Evolutionary conservation across 148 eudicot species (phyloP).

Genomic region (Dysphania ambrosioides): DNA sequence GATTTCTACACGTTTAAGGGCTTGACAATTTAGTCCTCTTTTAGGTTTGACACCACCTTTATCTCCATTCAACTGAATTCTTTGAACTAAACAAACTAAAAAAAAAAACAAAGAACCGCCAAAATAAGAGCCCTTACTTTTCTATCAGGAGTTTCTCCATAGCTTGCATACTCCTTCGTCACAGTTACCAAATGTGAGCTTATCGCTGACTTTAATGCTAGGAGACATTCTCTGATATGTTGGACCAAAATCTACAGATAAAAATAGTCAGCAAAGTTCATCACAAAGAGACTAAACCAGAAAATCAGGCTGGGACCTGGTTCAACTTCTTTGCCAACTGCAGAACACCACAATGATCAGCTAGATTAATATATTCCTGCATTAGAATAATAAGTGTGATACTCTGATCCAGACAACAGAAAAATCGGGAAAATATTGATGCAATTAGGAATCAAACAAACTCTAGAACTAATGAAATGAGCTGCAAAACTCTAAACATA

Average conservation of each 20-base stretch:
- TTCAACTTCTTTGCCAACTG: constrained; percentile 92
- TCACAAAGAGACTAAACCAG: constrained; percentile 16
- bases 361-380: constrained; percentile 72
- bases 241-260: constrained; percentile 71
- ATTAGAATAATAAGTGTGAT: constrained; percentile 12
- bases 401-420: background rate
- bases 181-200: constrained; percentile 66
- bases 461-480: constrained; percentile 2
- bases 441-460: background rate
- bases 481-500: constrained; percentile 32
- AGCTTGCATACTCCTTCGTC: constrained; percentile 92
- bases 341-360: constrained; percentile 87
- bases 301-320: constrained; percentile 50
- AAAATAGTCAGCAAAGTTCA: constrained; percentile 13
- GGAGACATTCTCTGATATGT: constrained; percentile 84
- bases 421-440: background rate
- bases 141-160: constrained; percentile 86
- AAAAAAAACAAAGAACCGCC: constrained; percentile 7
- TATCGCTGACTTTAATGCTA: constrained; percentile 80
- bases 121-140: constrained; percentile 37
- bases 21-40: background rate
- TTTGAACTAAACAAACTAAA: background rate
- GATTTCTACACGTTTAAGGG: background rate
- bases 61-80: background rate
- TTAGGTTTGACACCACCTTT: background rate